Percentiles rank a stretch among this genome's conserved stretches.
Conservation (phyloP, 768 basidiomycete genomes). For the Naganishia vishniacii region DNA sequence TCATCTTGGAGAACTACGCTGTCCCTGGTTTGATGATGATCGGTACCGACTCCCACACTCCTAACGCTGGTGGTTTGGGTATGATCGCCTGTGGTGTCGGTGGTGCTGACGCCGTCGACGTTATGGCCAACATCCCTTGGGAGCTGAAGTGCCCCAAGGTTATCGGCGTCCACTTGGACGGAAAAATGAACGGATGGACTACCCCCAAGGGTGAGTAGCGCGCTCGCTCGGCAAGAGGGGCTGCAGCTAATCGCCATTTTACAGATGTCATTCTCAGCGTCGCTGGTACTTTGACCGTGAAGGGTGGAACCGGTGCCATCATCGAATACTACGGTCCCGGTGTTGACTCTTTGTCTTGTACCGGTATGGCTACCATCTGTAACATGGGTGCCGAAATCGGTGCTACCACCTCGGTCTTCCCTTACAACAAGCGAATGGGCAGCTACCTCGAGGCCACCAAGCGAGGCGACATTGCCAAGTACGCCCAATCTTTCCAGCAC, state of each 20-base stretch:
- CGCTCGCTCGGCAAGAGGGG: not conserved
- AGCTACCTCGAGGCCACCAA: conserved; percentile 93
- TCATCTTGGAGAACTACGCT: conserved; percentile 98
- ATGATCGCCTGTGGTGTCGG: conserved; percentile 99
- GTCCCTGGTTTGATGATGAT: conserved; percentile 99
- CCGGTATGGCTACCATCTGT: conserved; percentile 98
- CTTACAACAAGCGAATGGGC: conserved; percentile 91
- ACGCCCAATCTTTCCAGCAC: conserved; percentile 80
- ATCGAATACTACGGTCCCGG: conserved; percentile 95
- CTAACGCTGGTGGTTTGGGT: conserved; percentile 97
- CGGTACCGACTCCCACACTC: conserved; percentile 98
- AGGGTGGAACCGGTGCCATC: conserved; percentile 98
- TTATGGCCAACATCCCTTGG: conserved; percentile 97
- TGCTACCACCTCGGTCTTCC: conserved; percentile 97
- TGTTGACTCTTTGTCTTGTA: conserved; percentile 92
- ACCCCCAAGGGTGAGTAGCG: conserved; percentile 75
- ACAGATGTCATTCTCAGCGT: conserved; percentile 97
- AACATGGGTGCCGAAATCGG: conserved; percentile 99
- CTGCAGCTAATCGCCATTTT: conserved; percentile 16
- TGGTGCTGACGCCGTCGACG: conserved; percentile 98
- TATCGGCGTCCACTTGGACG: conserved; percentile 93
- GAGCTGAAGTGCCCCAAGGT: conserved; percentile 99
- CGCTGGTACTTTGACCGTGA: conserved; percentile 96
- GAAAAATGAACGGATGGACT: conserved; percentile 94
- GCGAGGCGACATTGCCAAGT: conserved; percentile 76